Conservation (phyloP, 2,329 filamentous ascomycete genomes). For the Dothideomycetes sp. region DNA sequence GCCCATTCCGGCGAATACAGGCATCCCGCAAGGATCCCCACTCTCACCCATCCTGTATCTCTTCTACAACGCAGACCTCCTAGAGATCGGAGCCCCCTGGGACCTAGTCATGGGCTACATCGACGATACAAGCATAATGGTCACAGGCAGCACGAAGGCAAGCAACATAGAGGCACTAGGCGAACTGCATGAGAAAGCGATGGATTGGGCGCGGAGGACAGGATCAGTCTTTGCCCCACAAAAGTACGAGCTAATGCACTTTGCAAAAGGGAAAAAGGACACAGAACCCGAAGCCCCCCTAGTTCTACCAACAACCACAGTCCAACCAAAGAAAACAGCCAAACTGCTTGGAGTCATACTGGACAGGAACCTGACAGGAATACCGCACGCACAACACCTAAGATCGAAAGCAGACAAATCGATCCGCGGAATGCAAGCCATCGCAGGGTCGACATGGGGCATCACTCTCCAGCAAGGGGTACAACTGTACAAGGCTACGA, state of each 20-base stretch:
- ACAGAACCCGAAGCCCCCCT: neutral
- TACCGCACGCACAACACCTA: neutral
- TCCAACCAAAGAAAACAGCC: neutral
- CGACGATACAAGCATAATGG: constrained; percentile 16
- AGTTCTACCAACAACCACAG: neutral
- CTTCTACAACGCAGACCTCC: constrained; percentile 22
- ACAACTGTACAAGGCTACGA: neutral
- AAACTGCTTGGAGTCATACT: neutral
- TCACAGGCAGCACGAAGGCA: neutral
- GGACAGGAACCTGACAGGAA: neutral
- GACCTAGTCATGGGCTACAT: constrained; percentile 14
- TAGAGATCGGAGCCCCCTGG: constrained; percentile 14
- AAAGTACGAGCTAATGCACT: constrained; percentile 21
- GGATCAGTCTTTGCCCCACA: constrained; percentile 18
- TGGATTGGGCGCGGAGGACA: constrained; percentile 16
- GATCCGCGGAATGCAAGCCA: neutral
- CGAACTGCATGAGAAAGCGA: constrained; percentile 13
- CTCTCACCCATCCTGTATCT: constrained; percentile 23
- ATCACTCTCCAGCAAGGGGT: neutral
- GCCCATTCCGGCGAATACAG: constrained; percentile 12
- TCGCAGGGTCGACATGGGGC: constrained; percentile 1
- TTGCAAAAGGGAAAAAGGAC: constrained; percentile 11
- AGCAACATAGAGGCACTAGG: constrained; percentile 6
- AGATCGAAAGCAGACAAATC: neutral
- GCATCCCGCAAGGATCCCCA: constrained; percentile 20